Conservation (phyloP, 2,329 filamentous ascomycete species). For the Stemphylium vesicarium region DNA sequence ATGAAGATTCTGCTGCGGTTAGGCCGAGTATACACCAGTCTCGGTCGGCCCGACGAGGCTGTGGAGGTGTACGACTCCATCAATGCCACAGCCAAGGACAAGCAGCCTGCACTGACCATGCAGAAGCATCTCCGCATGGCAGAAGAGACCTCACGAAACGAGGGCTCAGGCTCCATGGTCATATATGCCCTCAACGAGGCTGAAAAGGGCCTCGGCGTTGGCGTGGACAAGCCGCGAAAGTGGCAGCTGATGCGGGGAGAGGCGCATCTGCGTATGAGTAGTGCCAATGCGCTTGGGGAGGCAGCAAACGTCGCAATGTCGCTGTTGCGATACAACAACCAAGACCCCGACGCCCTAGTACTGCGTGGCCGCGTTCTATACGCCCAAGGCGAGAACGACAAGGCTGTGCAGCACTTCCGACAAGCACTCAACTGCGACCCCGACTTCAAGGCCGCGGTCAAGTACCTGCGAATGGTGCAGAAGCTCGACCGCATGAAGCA, state of each 20-base stretch:
- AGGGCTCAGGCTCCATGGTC: conserved; percentile 87
- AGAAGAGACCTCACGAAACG: conserved; percentile 74
- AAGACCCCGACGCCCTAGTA: conserved; percentile 92
- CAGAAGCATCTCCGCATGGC: conserved; percentile 80
- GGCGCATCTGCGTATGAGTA: conserved; percentile 91
- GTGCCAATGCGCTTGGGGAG: conserved; percentile 85
- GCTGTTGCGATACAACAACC: conserved; percentile 81
- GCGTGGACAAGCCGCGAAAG: conserved; percentile 83
- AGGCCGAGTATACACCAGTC: conserved; percentile 84
- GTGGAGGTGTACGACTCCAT: conserved; percentile 82
- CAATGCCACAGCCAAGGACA: conserved; percentile 83
- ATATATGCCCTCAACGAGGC: conserved; percentile 91
- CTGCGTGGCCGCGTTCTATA: conserved; percentile 88
- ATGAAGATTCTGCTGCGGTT: conserved; percentile 86
- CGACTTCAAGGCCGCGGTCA: conserved; percentile 86
- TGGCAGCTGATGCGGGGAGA: conserved; percentile 94
- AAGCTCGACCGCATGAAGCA: conserved; percentile 93
- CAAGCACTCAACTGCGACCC: conserved; percentile 90
- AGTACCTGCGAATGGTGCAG: conserved; percentile 86
- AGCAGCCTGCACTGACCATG: conserved; percentile 83
- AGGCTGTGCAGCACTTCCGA: conserved; percentile 90
- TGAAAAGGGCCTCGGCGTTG: conserved; percentile 75
- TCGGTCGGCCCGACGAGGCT: conserved; percentile 87
- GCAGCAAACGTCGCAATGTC: conserved; percentile 92
- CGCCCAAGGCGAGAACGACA: conserved; percentile 90